Conservation (phyloP, 495 filamentous ascomycete species). For the Immersiella caudata region DNA sequence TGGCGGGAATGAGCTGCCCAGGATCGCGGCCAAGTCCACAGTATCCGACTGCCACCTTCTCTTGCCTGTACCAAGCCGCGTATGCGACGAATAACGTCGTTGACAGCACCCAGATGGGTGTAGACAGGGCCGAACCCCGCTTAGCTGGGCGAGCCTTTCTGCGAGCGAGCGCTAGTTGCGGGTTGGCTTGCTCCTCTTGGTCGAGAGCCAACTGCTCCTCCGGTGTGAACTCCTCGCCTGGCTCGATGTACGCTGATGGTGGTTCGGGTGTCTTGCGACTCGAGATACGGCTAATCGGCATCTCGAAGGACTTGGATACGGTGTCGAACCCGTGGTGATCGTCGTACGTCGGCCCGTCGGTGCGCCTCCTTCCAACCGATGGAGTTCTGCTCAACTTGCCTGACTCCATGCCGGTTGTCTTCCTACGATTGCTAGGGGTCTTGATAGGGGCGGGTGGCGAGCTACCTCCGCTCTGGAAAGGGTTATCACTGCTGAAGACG, state of each 20-base stretch:
- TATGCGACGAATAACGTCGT: conserved; percentile 70
- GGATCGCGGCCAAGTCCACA: conserved; percentile 80
- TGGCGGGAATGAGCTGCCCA: conserved; percentile 45
- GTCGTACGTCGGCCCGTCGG: conserved; percentile 36
- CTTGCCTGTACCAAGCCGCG: conserved; percentile 82
- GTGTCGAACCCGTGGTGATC: conserved; percentile 29
- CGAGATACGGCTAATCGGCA: conserved; percentile 40
- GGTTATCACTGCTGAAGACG: conserved; percentile 86
- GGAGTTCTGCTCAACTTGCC: conserved; percentile 35
- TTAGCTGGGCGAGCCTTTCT: conserved; percentile 22
- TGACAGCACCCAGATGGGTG: conserved; percentile 67
- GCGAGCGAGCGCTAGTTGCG: conserved; percentile 31
- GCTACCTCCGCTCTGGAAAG: conserved; percentile 83
- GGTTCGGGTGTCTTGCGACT: conserved; percentile 32
- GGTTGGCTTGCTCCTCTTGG: conserved; percentile 55
- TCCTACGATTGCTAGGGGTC: conserved; percentile 47
- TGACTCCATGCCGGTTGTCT: conserved; percentile 37
- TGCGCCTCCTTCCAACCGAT: conserved; percentile 37
- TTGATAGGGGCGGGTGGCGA: conserved; percentile 38
- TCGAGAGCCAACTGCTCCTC: conserved; percentile 81
- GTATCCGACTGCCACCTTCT: conserved; percentile 92
- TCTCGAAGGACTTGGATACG: conserved; percentile 52
- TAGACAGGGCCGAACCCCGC: conserved; percentile 35
- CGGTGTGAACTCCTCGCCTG: conserved; percentile 90
- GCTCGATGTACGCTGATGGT: conserved; percentile 42